A percentile compares a stretch with the other conserved stretches of the same genome.
Conservation (phyloP, 140 eudicot species). For the Ambrosia hybrid region DNA sequence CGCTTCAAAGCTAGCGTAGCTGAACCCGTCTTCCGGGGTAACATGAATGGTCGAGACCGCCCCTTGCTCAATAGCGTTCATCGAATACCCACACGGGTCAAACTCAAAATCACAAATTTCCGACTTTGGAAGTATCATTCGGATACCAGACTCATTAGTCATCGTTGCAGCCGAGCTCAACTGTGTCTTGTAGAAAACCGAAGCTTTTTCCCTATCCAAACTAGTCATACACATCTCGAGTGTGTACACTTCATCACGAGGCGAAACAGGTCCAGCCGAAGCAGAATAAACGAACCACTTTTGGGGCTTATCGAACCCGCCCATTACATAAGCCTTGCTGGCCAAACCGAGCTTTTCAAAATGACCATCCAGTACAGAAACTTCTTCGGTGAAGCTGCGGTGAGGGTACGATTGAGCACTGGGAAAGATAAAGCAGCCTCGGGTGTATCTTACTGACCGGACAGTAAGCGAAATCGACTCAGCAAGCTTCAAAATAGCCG, state of each 20-base stretch:
- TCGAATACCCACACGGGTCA: constrained; percentile 95
- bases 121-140: constrained; percentile 68
- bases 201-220: constrained; percentile 66
- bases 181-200: constrained; percentile 63
- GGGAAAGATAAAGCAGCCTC: constrained; percentile 89
- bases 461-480: constrained; percentile 57
- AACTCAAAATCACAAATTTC: constrained; percentile 84
- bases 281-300: constrained; percentile 88
- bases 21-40: constrained; percentile 94
- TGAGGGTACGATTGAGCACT: constrained; percentile 84
- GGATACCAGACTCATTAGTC: constrained; percentile 77
- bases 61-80: constrained; percentile 75
- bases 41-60: constrained; percentile 86
- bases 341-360: constrained; percentile 53
- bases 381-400: constrained; percentile 88
- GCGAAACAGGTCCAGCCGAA: constrained; percentile 43
- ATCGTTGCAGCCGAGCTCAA: constrained; percentile 56
- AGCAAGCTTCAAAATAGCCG: constrained; percentile 71
- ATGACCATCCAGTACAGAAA: constrained; percentile 67
- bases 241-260: constrained; percentile 52
- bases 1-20: constrained; percentile 93
- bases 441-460: constrained; percentile 69
- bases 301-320: constrained; percentile 49
- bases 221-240: constrained; percentile 93
- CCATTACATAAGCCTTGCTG: constrained; percentile 74